Evolutionary conservation across 306 rosid genomes (phyloP), one percentile per base, ranked within the genome.

Genomic region (Dalbergia oliveri): DNA sequence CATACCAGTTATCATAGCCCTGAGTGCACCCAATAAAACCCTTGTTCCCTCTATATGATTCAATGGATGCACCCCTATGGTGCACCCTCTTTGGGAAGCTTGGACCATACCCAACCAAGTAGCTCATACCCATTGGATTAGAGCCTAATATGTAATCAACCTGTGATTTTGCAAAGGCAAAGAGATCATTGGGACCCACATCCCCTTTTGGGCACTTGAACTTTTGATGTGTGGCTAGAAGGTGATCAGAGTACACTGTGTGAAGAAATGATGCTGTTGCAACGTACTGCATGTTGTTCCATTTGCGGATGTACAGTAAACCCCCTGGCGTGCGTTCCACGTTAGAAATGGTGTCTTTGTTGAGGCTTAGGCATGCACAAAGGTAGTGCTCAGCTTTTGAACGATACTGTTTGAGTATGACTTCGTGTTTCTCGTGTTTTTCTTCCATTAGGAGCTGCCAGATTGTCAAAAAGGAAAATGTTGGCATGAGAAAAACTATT

Each of bases 201-300:
- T 34, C 33, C 0, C 73, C 81, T 5, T 76, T 84, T 35, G 65
- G 67, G 62, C 98, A 94, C 12, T 18, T 70, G 6, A 91, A 83
- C 19, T 13, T 83, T 75, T 88, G 91, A 86, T 80, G 56, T 3
- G 86, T 13, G 66, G 88, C 65, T 71, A 10, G 73, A 11, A 93
- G 90, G 21, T 85, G 76, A 72, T 91, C 97, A 2, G 97, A 87
- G 83, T 87, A 93, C 0, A 88, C 13, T 0, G 94, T 83, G 57
- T 90, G 90, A 5, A 93, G 90, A 77, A 91, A 93, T 6, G 97
- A 77, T 7, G 98, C 89, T 35, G 79, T 86, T 43, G 93, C 90
- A 0, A 84, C 93, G 49, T 93, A 91, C 5, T 91, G 98, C 86
- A 93, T 87, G 89, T 91, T 93, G 87, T 93, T 93, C 98, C 98